A percentile compares a stretch with the other conserved stretches of the same genome.
Evolutionary conservation across 768 basidiomycete species (phyloP).

Genomic region (Rhizopogon salebrosus): DNA sequence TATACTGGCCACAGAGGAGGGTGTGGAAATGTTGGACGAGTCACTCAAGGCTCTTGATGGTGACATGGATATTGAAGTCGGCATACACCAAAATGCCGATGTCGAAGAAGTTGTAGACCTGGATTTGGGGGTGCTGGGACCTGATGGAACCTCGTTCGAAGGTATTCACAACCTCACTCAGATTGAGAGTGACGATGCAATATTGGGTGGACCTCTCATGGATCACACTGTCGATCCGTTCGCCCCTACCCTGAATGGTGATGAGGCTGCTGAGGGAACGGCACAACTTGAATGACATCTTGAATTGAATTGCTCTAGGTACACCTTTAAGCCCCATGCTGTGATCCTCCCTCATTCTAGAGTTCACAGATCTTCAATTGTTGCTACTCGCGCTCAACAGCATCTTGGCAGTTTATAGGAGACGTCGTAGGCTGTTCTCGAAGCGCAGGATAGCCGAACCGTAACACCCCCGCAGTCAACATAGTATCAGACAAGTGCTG

Average conservation of each 20-base stretch:
- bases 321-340: not conserved
- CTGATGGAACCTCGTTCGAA: slow-evolving; percentile 60
- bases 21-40: slow-evolving; percentile 43
- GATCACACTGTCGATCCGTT: slow-evolving; percentile 61
- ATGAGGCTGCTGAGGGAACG: not conserved
- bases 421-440: not conserved
- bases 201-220: slow-evolving; percentile 60
- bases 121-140: slow-evolving; percentile 60
- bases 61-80: slow-evolving; percentile 38
- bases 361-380: not conserved
- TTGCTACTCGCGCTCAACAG: not conserved
- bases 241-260: slow-evolving; percentile 10
- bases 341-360: not conserved
- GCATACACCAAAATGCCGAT: slow-evolving; percentile 26
- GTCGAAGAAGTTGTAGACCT: slow-evolving; percentile 41
- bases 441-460: not conserved
- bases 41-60: slow-evolving; percentile 53
- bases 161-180: slow-evolving; percentile 49
- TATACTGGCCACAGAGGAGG: slow-evolving; percentile 32
- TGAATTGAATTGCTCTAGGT: not conserved
- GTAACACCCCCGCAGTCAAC: not conserved
- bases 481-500: not conserved
- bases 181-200: slow-evolving; percentile 43
- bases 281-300: not conserved
- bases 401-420: not conserved